A percentile compares a stretch with the other conserved stretches of the same genome.
Evolutionary conservation across 768 basidiomycete species (phyloP).

Genomic region (Mycena alexandri): DNA sequence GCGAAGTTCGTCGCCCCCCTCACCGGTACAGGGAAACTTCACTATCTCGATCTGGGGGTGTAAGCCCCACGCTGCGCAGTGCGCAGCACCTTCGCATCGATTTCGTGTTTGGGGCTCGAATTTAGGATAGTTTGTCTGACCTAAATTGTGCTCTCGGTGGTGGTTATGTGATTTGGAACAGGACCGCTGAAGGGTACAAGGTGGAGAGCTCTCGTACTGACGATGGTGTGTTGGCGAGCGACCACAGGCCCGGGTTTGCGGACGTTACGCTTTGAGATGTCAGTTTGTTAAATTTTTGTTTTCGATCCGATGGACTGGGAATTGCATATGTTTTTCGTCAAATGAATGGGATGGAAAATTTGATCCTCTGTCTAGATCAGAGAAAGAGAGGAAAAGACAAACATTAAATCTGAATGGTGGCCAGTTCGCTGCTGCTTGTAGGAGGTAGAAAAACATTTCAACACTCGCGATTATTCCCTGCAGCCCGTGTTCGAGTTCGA

Average conservation of each 20-base stretch:
- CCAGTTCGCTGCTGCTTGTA: no score
- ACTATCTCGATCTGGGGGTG: constrained; percentile 56
- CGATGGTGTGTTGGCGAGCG: constrained; percentile 66
- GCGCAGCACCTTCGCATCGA: constrained; percentile 64
- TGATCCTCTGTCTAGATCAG: no score
- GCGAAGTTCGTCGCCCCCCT: constrained; percentile 52
- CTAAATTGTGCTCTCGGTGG: no score
- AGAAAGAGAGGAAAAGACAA: no score
- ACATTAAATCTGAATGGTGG: no score
- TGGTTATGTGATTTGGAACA: constrained; percentile 29
- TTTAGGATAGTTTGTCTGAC: constrained; percentile 59
- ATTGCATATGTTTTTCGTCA: no score
- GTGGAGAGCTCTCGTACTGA: constrained; percentile 58
- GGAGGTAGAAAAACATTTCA: no score
- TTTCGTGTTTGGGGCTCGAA: constrained; percentile 61
- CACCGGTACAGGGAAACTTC: constrained; percentile 29
- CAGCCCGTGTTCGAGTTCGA: no score
- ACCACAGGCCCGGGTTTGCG: constrained; percentile 67
- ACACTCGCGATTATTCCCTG: no score
- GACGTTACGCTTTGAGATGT: constrained; percentile 46
- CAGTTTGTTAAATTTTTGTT: no score
- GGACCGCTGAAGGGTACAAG: constrained; percentile 53
- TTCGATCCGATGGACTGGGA: no score
- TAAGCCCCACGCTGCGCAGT: constrained; percentile 54
- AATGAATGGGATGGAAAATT: no score